phyloP scores from a whole-genome alignment of 768 basidiomycete species.

The Kwoniella shandongensis region DNA sequence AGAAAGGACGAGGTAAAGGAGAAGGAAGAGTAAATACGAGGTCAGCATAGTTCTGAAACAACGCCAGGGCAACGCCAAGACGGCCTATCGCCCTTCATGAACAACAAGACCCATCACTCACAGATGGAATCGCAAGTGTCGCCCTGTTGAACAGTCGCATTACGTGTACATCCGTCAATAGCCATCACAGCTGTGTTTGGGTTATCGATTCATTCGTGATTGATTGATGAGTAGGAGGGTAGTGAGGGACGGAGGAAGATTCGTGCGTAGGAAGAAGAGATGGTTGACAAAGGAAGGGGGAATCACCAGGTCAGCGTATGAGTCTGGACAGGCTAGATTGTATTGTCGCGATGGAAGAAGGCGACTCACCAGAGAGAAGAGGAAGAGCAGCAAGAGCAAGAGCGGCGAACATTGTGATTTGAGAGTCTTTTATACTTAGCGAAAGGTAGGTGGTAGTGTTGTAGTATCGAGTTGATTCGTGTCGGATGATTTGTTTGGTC shows the following conservation, averaged over 20 bases:
- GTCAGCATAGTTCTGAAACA: too few species aligned
- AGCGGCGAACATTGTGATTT: slow-evolving; percentile 32
- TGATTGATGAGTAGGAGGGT: not conserved
- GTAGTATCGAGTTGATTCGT: slow-evolving; percentile 43
- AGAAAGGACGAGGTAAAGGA: too few species aligned
- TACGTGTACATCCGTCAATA: slow-evolving; percentile 60
- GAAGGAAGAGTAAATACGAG: too few species aligned
- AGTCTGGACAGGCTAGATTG: not conserved
- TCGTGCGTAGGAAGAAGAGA: not conserved
- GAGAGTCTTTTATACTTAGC: not conserved
- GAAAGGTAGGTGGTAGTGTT: slow-evolving; percentile 5
- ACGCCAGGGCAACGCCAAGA: not conserved
- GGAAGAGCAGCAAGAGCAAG: slow-evolving; percentile 58
- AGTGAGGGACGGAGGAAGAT: not conserved
- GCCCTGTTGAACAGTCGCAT: slow-evolving; percentile 61
- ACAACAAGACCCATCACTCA: slow-evolving; percentile 16
- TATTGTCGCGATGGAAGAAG: not conserved
- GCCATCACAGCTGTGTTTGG: slow-evolving; percentile 33
- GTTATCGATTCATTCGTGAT: not conserved
- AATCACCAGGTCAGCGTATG: not conserved
- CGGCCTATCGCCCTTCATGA: not conserved
- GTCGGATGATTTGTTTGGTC: not conserved
- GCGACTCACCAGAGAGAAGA: slow-evolving; percentile 57
- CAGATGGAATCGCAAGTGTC: slow-evolving; percentile 71
- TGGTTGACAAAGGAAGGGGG: not conserved